Evolutionary conservation across 176 grass and related monocot genomes (phyloP), one percentile per base, ranked within the genome.

Genomic region (Paspalum vaginatum): DNA sequence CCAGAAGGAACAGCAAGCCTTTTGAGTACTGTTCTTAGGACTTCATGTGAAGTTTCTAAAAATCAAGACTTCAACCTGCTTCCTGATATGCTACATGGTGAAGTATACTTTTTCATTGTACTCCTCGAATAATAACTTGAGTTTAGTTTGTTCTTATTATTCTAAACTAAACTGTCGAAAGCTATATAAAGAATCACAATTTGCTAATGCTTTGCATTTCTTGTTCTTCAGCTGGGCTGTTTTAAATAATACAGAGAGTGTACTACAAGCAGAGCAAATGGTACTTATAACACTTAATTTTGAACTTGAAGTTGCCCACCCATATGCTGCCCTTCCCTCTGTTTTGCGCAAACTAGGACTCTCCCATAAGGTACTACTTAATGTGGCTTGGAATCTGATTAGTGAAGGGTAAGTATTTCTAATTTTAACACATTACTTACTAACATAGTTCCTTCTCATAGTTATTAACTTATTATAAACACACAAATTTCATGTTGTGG

Each of bases 221-320:
- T 32, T 32, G 32, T 80, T 85, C n/a, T 91, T 79, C 59, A 89
- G 84, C 86, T 84, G 71, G 87, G 91, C 69, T 97, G 94, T 89
- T 97, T 97, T 94, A 79, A 97, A 63, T 89, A 86, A 24, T 97
- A 97, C 49, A 79, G 91, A 65, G 75, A 83, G 79, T 50, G 87
- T 94, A 49, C 94, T 81, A 89, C 81, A 89, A 21, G 57, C 72
- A 3, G 94, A 97, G 88, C 89, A 97, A 80, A 86, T 86, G 94
- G 94, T 97, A 89, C 70, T 97, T 67, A 97, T 85, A 73, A 97
- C 91, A 32, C 89, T 97, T 56, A 89, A 94, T 91, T 97, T 97
- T 25, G 94, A 97, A 73, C 85, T 97, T 71, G 91, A 97, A 81
- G 94, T 94, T 79, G 59, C 72, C 47, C 94, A 97, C 84, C 94